Base-by-base conservation (phyloP, 73 alveolate species). In the Paramecium sonneborni region DNA sequence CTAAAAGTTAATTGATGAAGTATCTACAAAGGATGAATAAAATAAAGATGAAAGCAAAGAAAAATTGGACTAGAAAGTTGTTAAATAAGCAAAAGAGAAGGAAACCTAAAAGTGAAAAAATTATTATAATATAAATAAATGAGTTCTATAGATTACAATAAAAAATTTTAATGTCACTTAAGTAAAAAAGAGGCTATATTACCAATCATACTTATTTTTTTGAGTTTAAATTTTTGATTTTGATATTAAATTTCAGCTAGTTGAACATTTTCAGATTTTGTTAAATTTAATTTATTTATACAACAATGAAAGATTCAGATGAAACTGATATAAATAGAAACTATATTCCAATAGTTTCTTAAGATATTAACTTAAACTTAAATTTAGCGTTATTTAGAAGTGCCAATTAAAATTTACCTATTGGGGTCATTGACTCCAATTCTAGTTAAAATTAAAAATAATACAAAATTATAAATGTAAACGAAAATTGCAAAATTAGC, bases 391-490 rank as follows among this genome's bases (percentile, higher is more conserved):
- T 76, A 34, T 37, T 76, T 76, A 15, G 88, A 76, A 41, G 88
- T 76, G 21, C 88, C 88, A 18, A 76, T 76, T 4, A 76, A 76
- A 76, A 76, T 76, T 10, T 76, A 76, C 26, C 62, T 30, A 39
- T 15, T 1, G 14, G 88, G 88, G 35, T 76, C 38, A 41, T 43
- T 79, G 90, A 39, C 90, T 37, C 34, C 69, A 43, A 43, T 43
- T 79, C 26, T 43, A 24, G 44, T 8, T n/a, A 79, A 39, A 18
- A 5, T 38, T 10, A 21, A 2, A 11, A 18, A n/a, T 9, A 20
- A 79, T 34, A 43, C 26, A 6, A 21, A 20, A 28, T 30, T 38
- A 23, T 14, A n/a, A 8, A 41, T 79, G 32, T 23, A 79, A 46
- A 79, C 28, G 18, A 43, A 79, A 79, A 38, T 79, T 8, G 76